These are phyloP conservation scores for Stentor coeruleus DNA, from an alignment of 73 alveolate species.

Conservation along the genomic window DNA sequence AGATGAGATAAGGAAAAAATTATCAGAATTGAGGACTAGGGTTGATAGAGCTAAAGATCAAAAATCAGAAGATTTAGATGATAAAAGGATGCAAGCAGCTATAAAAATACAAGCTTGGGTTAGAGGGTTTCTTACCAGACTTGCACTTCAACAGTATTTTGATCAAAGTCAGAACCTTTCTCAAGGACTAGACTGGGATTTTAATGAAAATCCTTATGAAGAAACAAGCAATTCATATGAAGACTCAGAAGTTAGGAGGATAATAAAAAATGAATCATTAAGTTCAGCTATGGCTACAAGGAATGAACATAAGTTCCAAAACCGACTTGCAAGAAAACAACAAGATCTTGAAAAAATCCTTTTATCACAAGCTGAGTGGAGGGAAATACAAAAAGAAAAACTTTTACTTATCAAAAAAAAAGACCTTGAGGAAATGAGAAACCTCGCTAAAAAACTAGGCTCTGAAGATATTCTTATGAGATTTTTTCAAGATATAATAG, in stretches of 20 bases:
- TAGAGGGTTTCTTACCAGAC: constrained; percentile 22
- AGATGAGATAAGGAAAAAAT: constrained; percentile 5
- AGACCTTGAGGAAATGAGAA: constrained; percentile 3
- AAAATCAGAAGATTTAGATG: neutral
- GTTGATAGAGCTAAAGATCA: constrained; percentile 3
- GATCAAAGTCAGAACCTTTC: neutral
- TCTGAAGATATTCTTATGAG: neutral
- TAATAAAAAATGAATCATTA: neutral
- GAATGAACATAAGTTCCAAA: neutral
- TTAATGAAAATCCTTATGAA: neutral
- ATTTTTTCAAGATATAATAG: constrained; percentile 7
- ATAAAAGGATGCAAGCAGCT: neutral
- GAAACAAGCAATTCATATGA: neutral
- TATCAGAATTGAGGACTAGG: neutral
- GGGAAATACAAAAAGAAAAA: neutral
- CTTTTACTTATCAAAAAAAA: neutral
- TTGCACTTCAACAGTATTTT: neutral
- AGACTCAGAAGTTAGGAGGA: neutral
- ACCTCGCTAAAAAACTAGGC: constrained; percentile 12
- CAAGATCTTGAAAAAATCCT: neutral
- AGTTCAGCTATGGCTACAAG: neutral
- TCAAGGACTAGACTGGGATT: neutral
- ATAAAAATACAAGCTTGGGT: constrained; percentile 25
- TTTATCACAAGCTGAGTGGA: neutral
- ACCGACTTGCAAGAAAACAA: neutral